phyloP scores from a whole-genome alignment of 352 stramenopile genomes.

The Peronospora farinosa region DNA sequence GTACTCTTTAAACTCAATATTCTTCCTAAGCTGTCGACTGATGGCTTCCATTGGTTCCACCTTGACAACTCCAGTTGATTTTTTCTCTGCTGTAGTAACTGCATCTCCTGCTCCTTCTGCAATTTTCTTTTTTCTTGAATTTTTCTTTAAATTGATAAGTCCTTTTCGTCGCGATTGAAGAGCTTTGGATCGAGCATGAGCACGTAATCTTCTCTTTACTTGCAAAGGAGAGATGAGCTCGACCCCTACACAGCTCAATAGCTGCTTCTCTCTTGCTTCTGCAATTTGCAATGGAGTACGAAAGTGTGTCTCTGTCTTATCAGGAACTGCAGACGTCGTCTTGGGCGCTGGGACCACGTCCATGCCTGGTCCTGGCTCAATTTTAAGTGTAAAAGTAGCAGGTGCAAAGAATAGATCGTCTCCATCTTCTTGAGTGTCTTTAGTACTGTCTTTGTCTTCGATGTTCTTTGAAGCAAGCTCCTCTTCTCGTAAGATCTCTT shows the following conservation, averaged over 20 bases:
- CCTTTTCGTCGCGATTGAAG: constrained; percentile 35
- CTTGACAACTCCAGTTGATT: constrained; percentile 78
- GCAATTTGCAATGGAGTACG: constrained; percentile 69
- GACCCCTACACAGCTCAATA: constrained; percentile 77
- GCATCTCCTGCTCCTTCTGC: constrained; percentile 24
- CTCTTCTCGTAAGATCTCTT: constrained; percentile 70
- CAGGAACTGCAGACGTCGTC: constrained; percentile 4
- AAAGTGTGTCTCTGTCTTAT: constrained; percentile 32
- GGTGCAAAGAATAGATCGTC: constrained; percentile 71
- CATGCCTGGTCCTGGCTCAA: constrained; percentile 65
- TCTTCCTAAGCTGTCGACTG: constrained; percentile 86
- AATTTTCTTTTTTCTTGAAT: constrained; percentile 46
- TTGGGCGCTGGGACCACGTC: constrained; percentile 35
- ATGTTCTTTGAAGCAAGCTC: constrained; percentile 37
- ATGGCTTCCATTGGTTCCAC: constrained; percentile 87
- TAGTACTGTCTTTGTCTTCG: constrained; percentile 12
- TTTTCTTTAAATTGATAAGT: constrained; percentile 32
- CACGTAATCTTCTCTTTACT: constrained; percentile 69
- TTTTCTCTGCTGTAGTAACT: constrained; percentile 31
- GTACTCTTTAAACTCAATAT: constrained; percentile 89
- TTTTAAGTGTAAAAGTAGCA: constrained; percentile 55
- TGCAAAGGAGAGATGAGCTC: constrained; percentile 78
- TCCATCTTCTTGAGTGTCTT: constrained; percentile 18
- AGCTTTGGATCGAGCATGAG: constrained; percentile 53
- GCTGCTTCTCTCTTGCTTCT: constrained; percentile 68